These are phyloP conservation scores for Oryza australiensis DNA, from an alignment of 176 grass and related monocot genomes.

Conservation along the genomic window DNA sequence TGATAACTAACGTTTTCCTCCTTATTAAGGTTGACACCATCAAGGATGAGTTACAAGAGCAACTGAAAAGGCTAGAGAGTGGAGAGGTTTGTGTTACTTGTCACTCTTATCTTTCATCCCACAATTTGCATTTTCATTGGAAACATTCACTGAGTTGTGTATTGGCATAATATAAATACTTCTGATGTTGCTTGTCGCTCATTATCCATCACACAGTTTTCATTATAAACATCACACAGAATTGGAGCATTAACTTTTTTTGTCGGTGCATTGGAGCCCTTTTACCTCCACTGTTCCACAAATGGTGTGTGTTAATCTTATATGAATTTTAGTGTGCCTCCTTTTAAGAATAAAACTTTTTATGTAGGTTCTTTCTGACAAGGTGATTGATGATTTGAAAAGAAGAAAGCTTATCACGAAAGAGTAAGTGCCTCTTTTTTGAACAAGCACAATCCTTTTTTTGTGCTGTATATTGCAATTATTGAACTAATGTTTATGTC, in stretches of 20 bases:
- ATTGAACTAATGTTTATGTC: constrained; percentile 13
- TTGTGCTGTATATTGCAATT: constrained; percentile 1
- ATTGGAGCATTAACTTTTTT: background rate
- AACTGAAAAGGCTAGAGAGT: constrained; percentile 58
- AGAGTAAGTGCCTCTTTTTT: constrained; percentile 54
- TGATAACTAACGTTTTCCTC: background rate
- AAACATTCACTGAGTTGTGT: background rate
- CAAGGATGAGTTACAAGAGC: constrained; percentile 67
- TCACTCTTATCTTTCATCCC: background rate
- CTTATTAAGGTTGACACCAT: constrained; percentile 59
- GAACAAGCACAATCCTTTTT: constrained; percentile 6
- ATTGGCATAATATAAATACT: background rate
- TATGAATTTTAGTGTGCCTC: background rate
- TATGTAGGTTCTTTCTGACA: constrained; percentile 53
- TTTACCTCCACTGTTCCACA: background rate
- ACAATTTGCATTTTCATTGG: background rate
- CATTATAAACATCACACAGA: background rate
- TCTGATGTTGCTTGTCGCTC: background rate
- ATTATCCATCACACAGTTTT: background rate
- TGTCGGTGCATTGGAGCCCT: background rate
- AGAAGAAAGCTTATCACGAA: constrained; percentile 82
- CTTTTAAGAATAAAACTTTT: constrained; percentile 23
- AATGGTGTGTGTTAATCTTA: background rate
- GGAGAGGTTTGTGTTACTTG: constrained; percentile 61
- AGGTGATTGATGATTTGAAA: constrained; percentile 61